These are phyloP conservation scores for Echium plantagineum DNA, from an alignment of 257 asterid species.

Conservation along the genomic window DNA sequence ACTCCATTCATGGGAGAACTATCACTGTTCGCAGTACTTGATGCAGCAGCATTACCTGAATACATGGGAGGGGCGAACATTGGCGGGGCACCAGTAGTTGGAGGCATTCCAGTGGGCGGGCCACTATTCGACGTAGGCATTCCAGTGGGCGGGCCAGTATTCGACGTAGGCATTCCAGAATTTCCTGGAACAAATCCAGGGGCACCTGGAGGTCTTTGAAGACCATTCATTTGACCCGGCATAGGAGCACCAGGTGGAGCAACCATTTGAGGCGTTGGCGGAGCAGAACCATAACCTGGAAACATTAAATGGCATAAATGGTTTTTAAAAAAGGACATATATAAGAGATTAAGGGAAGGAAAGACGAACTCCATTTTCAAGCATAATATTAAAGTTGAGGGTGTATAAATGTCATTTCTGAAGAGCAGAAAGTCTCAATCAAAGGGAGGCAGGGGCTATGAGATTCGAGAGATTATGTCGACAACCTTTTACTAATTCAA, in stretches of 20 bases:
- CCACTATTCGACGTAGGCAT: too few species aligned
- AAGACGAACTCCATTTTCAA: background rate
- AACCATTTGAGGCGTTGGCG: constrained; percentile 48
- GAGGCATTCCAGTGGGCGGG: constrained; percentile 55
- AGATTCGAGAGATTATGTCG: too few species aligned
- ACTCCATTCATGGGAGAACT: constrained; percentile 22
- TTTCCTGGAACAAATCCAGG: constrained; percentile 54
- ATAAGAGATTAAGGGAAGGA: background rate
- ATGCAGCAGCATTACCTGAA: constrained; percentile 39
- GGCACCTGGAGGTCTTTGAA: constrained; percentile 51
- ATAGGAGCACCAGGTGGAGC: constrained; percentile 59
- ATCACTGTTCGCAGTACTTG: constrained; percentile 35
- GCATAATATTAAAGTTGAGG: too few species aligned
- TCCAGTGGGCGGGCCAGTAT: too few species aligned
- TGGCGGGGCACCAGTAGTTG: constrained; percentile 25
- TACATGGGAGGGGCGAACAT: constrained; percentile 25
- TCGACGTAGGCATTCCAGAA: constrained; percentile 35
- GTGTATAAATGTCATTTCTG: too few species aligned
- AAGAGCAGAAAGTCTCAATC: too few species aligned
- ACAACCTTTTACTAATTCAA: too few species aligned
- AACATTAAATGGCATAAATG: background rate
- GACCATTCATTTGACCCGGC: constrained; percentile 62
- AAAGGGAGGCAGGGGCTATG: too few species aligned
- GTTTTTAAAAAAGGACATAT: background rate
- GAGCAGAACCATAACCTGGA: constrained; percentile 45